These are phyloP conservation scores for Zygosaccharomyces pseudorouxii DNA, from an alignment of 805 yeast genomes.

Conservation along the genomic window DNA sequence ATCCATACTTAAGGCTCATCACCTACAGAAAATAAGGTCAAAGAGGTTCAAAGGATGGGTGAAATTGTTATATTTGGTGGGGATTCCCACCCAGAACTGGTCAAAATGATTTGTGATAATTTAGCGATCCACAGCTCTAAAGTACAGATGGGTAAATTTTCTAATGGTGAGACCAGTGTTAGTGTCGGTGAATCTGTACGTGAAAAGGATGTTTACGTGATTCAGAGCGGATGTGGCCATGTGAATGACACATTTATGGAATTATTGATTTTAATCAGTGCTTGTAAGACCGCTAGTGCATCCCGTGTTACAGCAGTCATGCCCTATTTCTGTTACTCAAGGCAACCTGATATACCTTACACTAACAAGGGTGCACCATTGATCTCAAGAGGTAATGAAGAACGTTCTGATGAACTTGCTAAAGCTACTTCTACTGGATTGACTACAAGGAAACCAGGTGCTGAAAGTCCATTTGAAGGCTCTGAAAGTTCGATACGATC, in stretches of 20 bases:
- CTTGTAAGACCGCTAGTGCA: conserved; percentile 89
- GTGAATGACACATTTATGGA: conserved; percentile 86
- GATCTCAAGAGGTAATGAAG: conserved; percentile 38
- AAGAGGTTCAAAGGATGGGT: conserved; percentile 45
- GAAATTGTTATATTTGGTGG: conserved; percentile 89
- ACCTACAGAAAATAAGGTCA: neutral
- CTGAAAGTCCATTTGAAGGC: conserved; percentile 19
- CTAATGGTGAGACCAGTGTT: conserved; percentile 93
- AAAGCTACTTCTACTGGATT: conserved; percentile 44
- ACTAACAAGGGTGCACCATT: conserved; percentile 72
- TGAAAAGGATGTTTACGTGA: conserved; percentile 90
- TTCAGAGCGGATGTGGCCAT: conserved; percentile 81
- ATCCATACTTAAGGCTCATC: neutral
- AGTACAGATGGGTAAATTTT: conserved; percentile 59
- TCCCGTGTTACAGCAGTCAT: conserved; percentile 82
- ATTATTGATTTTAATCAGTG: conserved; percentile 77
- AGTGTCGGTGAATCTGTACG: conserved; percentile 84
- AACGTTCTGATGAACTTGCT: conserved; percentile 35
- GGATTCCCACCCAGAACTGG: conserved; percentile 76
- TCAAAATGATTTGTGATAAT: conserved; percentile 68
- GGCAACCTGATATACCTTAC: conserved; percentile 93
- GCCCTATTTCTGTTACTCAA: conserved; percentile 91
- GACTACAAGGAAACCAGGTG: conserved; percentile 26
- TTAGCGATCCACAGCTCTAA: conserved; percentile 70
- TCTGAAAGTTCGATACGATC: conserved; percentile 22